These are phyloP conservation scores for Neonectria magnoliae DNA, from an alignment of 2,329 filamentous ascomycete genomes.

Conservation along the genomic window DNA sequence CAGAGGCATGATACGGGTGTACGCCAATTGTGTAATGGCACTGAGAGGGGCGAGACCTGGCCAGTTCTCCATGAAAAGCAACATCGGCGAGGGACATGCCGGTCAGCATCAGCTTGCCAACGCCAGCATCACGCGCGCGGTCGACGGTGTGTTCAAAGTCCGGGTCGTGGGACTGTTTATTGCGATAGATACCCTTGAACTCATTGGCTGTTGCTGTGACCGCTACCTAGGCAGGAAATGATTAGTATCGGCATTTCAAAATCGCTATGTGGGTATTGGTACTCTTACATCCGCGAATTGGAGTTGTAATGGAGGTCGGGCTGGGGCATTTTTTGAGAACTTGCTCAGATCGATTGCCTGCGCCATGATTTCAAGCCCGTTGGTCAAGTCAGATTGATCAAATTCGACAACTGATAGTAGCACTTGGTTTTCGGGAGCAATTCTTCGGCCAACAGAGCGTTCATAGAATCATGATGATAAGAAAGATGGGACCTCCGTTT, in stretches of 20 bases:
- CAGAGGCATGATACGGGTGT: slow-evolving; percentile 60
- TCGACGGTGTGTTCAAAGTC: slow-evolving; percentile 56
- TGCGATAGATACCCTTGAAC: slow-evolving; percentile 61
- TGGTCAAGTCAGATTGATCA: background rate
- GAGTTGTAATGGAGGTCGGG: slow-evolving; percentile 32
- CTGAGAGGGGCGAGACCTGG: slow-evolving; percentile 40
- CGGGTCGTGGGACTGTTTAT: slow-evolving; percentile 57
- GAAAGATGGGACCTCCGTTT: slow-evolving; percentile 9
- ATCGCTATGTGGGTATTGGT: background rate
- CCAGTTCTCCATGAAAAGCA: slow-evolving; percentile 42
- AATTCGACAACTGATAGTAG: background rate
- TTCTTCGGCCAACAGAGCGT: background rate
- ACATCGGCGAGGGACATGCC: slow-evolving; percentile 51
- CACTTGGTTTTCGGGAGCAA: background rate
- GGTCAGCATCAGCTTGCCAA: slow-evolving; percentile 54
- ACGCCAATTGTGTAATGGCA: slow-evolving; percentile 60
- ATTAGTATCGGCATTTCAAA: background rate
- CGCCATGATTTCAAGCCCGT: slow-evolving; percentile 25
- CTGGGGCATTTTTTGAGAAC: slow-evolving; percentile 36
- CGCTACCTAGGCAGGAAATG: slow-evolving; percentile 43
- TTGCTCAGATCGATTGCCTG: slow-evolving; percentile 34
- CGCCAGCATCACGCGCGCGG: slow-evolving; percentile 52
- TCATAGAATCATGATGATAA: background rate
- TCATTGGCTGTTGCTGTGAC: slow-evolving; percentile 54
- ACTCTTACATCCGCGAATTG: slow-evolving; percentile 40